Conservation (phyloP, 192 early-diverging fungal genomes). For the Linnemannia zychae region DNA sequence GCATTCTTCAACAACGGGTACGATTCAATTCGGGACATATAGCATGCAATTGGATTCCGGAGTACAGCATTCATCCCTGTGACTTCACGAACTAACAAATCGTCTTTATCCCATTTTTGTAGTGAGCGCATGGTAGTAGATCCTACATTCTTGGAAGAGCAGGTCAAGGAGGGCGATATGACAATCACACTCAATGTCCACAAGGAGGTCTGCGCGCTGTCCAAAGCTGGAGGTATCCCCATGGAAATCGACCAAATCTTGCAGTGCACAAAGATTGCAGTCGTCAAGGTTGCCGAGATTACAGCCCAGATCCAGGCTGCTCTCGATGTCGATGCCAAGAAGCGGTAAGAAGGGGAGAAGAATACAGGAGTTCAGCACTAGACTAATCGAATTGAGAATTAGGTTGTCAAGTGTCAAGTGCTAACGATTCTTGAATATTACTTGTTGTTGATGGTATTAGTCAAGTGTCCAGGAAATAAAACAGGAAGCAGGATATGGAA, state of each 20-base stretch:
- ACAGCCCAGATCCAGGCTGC: slow-evolving; percentile 85
- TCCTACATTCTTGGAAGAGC: slow-evolving; percentile 90
- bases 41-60: neutral
- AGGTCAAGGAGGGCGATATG: slow-evolving; percentile 84
- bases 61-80: neutral
- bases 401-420: too few species aligned
- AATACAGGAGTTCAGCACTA: too few species aligned
- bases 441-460: neutral
- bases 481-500: neutral
- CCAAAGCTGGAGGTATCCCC: slow-evolving; percentile 92
- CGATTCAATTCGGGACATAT: neutral
- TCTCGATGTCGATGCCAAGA: slow-evolving; percentile 64
- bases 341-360: slow-evolving; percentile 43
- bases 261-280: slow-evolving; percentile 86
- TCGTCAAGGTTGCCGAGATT: slow-evolving; percentile 78
- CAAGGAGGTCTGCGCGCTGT: slow-evolving; percentile 91
- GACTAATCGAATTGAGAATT: too few species aligned
- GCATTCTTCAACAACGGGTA: slow-evolving; percentile 91
- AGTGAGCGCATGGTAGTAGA: slow-evolving; percentile 82
- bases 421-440: neutral
- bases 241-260: slow-evolving; percentile 81
- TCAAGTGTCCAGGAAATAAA: slow-evolving; percentile 18
- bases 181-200: slow-evolving; percentile 93
- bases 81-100: neutral
- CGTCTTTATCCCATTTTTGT: neutral